Conservation (phyloP, 148 eudicot genomes). For the Fagopyrum tataricum region DNA sequence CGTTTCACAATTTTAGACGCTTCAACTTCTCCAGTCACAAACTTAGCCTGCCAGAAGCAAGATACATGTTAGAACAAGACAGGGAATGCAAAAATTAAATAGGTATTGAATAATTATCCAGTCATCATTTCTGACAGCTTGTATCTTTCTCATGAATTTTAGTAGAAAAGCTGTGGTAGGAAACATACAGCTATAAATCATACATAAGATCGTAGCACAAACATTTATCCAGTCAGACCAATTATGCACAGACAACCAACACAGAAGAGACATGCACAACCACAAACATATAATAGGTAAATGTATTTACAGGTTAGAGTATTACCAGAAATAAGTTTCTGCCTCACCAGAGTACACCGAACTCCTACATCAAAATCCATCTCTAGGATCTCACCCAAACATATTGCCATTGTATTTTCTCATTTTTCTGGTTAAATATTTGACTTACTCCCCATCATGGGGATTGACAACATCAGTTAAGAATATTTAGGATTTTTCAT, state of each 20-base stretch:
- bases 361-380: neutral
- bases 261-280: neutral
- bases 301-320: too few relatives aligned
- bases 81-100: neutral
- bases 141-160: neutral
- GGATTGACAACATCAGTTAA: too few relatives aligned
- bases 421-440: too few relatives aligned
- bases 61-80: neutral
- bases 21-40: conserved; percentile 40
- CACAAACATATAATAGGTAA: neutral
- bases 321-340: too few relatives aligned
- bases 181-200: neutral
- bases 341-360: neutral
- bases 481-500: too few relatives aligned
- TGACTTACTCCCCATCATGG: too few relatives aligned
- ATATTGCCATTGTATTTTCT: too few relatives aligned
- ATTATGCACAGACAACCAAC: neutral
- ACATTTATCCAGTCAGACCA: neutral
- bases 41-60: conserved; percentile 53
- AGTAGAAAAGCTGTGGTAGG: neutral
- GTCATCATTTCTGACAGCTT: neutral
- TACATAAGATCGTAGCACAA: neutral
- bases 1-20: conserved; percentile 50
- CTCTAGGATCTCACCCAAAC: neutral
- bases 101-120: neutral